Conservation (phyloP, 108 stramenopile genomes). For the Skeletonema marinoi region DNA sequence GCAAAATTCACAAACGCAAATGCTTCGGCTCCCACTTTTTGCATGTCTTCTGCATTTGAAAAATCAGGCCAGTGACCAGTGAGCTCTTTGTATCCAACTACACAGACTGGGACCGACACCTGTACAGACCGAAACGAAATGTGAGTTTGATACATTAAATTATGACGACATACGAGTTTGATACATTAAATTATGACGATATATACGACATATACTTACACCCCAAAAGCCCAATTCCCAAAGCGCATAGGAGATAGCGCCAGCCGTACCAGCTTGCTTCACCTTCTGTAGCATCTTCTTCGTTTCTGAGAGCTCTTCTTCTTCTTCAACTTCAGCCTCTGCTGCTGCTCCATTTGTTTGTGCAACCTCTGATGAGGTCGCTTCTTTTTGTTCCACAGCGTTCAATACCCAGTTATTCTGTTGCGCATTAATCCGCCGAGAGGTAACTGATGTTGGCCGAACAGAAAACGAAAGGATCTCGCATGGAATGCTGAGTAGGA, state of each 20-base stretch:
- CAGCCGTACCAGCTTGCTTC: conserved; percentile 80
- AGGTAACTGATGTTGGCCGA: background rate
- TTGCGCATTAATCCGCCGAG: background rate
- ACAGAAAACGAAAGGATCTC: conserved; percentile 1
- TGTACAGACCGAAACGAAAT: background rate
- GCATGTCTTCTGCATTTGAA: conserved; percentile 66
- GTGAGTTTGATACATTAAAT: background rate
- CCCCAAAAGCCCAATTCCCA: conserved; percentile 89
- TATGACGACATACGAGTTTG: too few relatives aligned
- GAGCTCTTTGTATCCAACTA: conserved; percentile 63
- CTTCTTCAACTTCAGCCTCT: background rate
- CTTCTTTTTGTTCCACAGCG: background rate
- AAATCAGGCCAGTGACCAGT: conserved; percentile 88
- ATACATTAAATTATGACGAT: too few relatives aligned
- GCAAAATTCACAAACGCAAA: conserved; percentile 94
- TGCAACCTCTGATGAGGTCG: background rate
- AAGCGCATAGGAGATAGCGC: conserved; percentile 71
- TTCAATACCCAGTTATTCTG: background rate
- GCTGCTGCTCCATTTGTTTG: background rate
- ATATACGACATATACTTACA: conserved; percentile 4
- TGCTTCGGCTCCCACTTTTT: conserved; percentile 83
- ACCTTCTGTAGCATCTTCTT: conserved; percentile 69
- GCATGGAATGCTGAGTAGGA: background rate
- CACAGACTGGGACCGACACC: conserved; percentile 69
- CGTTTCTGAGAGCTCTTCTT: conserved; percentile 30